A percentile compares a stretch with the other conserved stretches of the same genome.
Conservation (phyloP, 192 early-diverging fungal genomes). For the Glomus cerebriforme region DNA sequence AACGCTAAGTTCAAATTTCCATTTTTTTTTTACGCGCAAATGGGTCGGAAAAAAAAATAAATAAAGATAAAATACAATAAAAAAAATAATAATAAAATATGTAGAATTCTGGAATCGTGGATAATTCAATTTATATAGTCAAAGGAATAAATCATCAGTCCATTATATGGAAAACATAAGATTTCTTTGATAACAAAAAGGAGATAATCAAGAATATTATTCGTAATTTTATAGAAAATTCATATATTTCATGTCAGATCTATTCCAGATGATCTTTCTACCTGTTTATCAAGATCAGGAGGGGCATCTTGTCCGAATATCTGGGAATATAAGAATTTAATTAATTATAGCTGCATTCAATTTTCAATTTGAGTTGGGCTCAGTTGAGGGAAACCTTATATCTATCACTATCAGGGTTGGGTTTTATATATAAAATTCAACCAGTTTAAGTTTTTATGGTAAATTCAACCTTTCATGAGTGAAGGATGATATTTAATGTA, state of each 20-base stretch:
- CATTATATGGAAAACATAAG: not conserved
- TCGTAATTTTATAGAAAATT: not conserved
- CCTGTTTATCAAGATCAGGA: constrained; percentile 25
- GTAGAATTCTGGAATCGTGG: not conserved
- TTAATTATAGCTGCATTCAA: not conserved
- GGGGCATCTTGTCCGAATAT: constrained; percentile 41
- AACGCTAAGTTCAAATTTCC: not conserved
- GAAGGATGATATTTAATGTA: not conserved
- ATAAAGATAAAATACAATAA: not conserved
- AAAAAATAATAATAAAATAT: not conserved
- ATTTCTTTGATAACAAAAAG: not conserved
- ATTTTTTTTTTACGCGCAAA: not conserved
- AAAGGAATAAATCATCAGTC: not conserved
- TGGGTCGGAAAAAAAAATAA: not conserved
- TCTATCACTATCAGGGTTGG: no score
- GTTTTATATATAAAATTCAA: no score
- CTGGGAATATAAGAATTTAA: constrained; percentile 15
- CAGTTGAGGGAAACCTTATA: no score
- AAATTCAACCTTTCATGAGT: no score
- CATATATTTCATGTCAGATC: not conserved
- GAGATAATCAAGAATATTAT: not conserved
- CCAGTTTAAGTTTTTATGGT: no score
- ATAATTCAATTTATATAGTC: not conserved
- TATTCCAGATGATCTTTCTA: constrained; percentile 40
- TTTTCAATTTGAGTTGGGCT: no score